Evolutionary conservation across 139 green algal genomes (phyloP).

Genomic region (Medakamo hakoo): DNA sequence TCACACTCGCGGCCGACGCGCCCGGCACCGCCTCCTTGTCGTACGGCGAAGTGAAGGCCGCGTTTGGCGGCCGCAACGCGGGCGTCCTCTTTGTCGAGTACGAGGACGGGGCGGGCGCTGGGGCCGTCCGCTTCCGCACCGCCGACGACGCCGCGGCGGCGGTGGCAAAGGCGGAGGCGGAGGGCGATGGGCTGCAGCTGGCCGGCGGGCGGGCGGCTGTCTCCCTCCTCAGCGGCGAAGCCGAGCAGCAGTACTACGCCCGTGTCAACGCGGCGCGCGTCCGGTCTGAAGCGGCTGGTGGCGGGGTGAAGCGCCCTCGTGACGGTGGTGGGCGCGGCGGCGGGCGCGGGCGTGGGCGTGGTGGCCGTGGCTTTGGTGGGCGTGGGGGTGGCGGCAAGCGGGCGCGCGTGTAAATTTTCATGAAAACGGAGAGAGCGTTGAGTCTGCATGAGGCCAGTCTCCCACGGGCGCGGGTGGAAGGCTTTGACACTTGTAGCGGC

Average conservation of each 20-base stretch:
- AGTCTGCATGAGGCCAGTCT: background rate
- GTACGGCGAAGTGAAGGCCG: constrained; percentile 6
- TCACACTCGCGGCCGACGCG: constrained; percentile 9
- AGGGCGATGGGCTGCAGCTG: background rate
- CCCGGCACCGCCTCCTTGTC: constrained; percentile 9
- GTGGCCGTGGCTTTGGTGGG: background rate
- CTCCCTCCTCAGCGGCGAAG: background rate
- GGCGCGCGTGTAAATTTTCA: background rate
- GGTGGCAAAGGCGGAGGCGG: too few species aligned
- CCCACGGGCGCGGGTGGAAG: too few species aligned
- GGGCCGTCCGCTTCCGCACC: background rate
- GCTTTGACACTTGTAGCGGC: too few species aligned
- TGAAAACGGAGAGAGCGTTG: background rate
- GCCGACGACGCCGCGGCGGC: background rate
- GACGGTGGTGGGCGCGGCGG: background rate
- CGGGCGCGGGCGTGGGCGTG: background rate
- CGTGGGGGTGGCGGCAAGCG: background rate
- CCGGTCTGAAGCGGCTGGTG: too few species aligned
- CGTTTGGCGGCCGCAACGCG: constrained; percentile 16
- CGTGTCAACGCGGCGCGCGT: too few species aligned
- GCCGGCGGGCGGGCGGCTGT: background rate
- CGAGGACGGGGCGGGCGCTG: background rate
- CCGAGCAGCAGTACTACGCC: background rate
- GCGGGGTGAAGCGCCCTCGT: background rate
- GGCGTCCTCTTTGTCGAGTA: constrained; percentile 18